Percentiles rank a stretch among this genome's conserved stretches.
These are phyloP conservation scores for Curvularia spicifera DNA, from an alignment of 2,329 filamentous ascomycete species.

Conservation along the genomic window DNA sequence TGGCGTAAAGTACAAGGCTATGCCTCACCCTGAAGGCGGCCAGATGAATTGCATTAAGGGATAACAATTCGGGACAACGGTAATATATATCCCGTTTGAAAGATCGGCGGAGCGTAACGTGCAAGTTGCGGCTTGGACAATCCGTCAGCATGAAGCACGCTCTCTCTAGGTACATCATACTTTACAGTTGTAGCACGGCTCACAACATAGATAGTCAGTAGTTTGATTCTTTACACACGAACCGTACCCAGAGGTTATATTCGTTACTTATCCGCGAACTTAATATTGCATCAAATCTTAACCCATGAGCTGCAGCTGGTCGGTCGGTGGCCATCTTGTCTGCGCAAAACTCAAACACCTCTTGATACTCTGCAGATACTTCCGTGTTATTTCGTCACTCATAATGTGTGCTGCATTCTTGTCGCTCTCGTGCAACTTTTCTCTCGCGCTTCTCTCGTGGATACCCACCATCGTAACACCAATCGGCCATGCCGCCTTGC, in stretches of 20 bases:
- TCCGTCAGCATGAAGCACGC: not conserved
- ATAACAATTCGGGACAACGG: too few relatives aligned
- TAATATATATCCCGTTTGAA: too few relatives aligned
- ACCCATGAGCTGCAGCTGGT: conserved; percentile 94
- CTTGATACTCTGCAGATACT: conserved; percentile 98
- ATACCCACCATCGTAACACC: conserved; percentile 99
- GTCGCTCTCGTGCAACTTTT: conserved; percentile 85
- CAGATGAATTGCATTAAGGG: too few relatives aligned
- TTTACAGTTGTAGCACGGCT: not conserved
- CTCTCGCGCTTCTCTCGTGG: conserved; percentile 91
- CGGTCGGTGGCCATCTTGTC: conserved; percentile 92
- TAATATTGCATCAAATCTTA: conserved; percentile 47
- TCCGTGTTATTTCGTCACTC: conserved; percentile 93
- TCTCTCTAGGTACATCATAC: not conserved
- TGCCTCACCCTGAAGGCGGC: too few relatives aligned
- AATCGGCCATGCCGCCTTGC: conserved; percentile 97
- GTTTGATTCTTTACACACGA: not conserved
- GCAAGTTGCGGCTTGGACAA: too few relatives aligned
- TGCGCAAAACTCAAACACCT: conserved; percentile 95
- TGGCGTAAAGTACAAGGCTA: too few relatives aligned
- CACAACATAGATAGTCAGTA: not conserved
- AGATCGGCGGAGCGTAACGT: too few relatives aligned
- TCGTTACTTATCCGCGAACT: not conserved
- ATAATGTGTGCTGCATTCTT: conserved; percentile 90
- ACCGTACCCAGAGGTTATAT: not conserved